phyloP scores from a whole-genome alignment of 345 rosid species.

The Salix arbutifolia region DNA sequence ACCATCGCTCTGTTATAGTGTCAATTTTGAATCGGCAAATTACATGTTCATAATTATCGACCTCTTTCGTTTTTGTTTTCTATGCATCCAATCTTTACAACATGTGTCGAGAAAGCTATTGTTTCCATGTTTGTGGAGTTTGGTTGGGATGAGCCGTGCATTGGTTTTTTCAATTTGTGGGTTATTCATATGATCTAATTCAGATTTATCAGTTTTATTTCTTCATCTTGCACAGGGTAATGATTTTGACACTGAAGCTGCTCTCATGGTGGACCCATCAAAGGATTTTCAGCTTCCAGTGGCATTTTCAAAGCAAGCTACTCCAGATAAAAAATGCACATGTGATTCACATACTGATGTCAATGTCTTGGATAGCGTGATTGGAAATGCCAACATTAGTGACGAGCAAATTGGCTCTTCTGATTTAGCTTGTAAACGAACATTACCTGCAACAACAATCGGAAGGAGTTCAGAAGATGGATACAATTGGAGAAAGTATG shows the following conservation, averaged over 20 bases:
- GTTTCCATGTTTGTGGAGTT: background rate
- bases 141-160: background rate
- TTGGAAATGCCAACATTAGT: conserved; percentile 12
- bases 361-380: conserved; percentile 16
- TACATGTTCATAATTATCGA: too few relatives aligned
- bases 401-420: conserved; percentile 26
- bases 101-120: too few relatives aligned
- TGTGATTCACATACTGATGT: conserved; percentile 21
- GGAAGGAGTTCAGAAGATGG: conserved; percentile 51
- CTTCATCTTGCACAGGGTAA: conserved; percentile 25
- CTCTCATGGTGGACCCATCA: conserved; percentile 16
- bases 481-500: conserved; percentile 66
- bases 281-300: conserved; percentile 35
- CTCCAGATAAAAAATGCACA: conserved; percentile 11
- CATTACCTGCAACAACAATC: conserved; percentile 27
- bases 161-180: background rate
- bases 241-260: conserved; percentile 21
- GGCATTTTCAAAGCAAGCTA: conserved; percentile 25
- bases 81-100: too few relatives aligned
- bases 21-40: too few relatives aligned
- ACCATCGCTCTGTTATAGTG: too few relatives aligned
- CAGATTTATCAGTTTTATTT: background rate
- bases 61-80: too few relatives aligned
- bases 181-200: background rate
- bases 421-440: conserved; percentile 26